phyloP scores from a whole-genome alignment of 164 flowering plant species.

The Taxillus chinensis region DNA sequence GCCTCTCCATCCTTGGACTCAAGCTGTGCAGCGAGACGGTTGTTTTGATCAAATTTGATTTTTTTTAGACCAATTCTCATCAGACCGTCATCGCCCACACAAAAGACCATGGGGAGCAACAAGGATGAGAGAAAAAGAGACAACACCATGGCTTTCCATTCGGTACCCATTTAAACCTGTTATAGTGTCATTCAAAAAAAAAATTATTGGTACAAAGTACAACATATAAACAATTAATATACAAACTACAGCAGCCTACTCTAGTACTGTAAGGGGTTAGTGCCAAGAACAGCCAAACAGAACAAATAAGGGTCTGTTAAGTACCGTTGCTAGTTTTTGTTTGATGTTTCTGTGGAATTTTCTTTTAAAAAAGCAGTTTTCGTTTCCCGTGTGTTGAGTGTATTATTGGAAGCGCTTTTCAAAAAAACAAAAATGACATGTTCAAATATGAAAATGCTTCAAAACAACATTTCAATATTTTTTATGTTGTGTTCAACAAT shows the following conservation, averaged over 20 bases:
- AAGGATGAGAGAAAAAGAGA: constrained; percentile 15
- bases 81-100: constrained; percentile 28
- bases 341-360: too few relatives aligned
- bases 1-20: constrained; percentile 28
- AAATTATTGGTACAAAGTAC: background rate
- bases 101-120: constrained; percentile 15
- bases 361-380: too few relatives aligned
- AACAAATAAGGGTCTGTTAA: too few relatives aligned
- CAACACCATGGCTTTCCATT: constrained; percentile 8
- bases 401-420: too few relatives aligned
- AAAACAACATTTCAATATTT: too few relatives aligned
- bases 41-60: constrained; percentile 35
- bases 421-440: too few relatives aligned
- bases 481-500: too few relatives aligned
- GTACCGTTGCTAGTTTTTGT: too few relatives aligned
- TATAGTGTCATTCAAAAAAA: background rate
- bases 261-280: too few relatives aligned
- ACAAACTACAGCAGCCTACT: background rate
- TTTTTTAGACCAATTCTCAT: constrained; percentile 51
- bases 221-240: background rate
- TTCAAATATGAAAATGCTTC: too few relatives aligned
- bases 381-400: too few relatives aligned
- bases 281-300: too few relatives aligned
- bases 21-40: constrained; percentile 35
- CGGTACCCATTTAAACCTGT: constrained; percentile 23